A percentile compares a stretch with the other conserved stretches of the same genome.
phyloP scores from a whole-genome alignment of 1,284 basidiomycete species.

The Trichosporon sp. region DNA sequence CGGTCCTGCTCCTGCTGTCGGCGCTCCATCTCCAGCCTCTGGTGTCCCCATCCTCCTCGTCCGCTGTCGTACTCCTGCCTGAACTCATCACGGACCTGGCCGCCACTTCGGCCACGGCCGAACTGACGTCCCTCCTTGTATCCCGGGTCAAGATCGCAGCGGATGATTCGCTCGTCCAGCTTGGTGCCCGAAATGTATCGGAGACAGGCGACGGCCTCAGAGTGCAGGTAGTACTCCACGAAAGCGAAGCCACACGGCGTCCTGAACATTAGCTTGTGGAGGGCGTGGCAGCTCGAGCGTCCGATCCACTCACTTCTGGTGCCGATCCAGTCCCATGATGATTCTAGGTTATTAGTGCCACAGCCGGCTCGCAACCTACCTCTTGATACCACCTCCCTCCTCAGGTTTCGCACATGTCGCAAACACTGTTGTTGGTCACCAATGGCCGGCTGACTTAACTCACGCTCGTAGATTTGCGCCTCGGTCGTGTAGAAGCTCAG shows the following conservation, averaged over 20 bases:
- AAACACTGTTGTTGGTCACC: slow-evolving; percentile 56
- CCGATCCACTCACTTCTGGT: slow-evolving; percentile 66
- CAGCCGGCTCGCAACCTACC: slow-evolving; percentile 40
- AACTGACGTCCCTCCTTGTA: slow-evolving; percentile 97
- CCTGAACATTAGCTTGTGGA: slow-evolving; percentile 50
- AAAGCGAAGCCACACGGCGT: slow-evolving; percentile 99
- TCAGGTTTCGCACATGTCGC: slow-evolving; percentile 82
- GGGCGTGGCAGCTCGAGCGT: background rate
- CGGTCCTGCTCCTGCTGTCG: slow-evolving; percentile 63
- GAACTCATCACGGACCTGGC: slow-evolving; percentile 94
- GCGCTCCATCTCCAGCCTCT: slow-evolving; percentile 54
- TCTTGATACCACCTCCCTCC: slow-evolving; percentile 91
- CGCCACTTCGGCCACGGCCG: slow-evolving; percentile 92
- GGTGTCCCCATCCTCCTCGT: slow-evolving; percentile 86
- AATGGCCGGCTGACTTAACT: slow-evolving; percentile 15
- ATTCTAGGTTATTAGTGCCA: slow-evolving; percentile 52
- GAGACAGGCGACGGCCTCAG: slow-evolving; percentile 87
- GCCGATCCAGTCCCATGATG: slow-evolving; percentile 97
- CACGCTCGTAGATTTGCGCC: slow-evolving; percentile 93
- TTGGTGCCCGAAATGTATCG: slow-evolving; percentile 94
- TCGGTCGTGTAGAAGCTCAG: slow-evolving; percentile 97
- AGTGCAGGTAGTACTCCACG: slow-evolving; percentile 96
- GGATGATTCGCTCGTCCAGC: slow-evolving; percentile 97
- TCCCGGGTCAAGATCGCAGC: slow-evolving; percentile 96
- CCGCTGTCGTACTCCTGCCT: slow-evolving; percentile 95